Evolutionary conservation across 2,329 filamentous ascomycete genomes (phyloP), one percentile per base, ranked within the genome.

Genomic region (Scedosporium boydii): DNA sequence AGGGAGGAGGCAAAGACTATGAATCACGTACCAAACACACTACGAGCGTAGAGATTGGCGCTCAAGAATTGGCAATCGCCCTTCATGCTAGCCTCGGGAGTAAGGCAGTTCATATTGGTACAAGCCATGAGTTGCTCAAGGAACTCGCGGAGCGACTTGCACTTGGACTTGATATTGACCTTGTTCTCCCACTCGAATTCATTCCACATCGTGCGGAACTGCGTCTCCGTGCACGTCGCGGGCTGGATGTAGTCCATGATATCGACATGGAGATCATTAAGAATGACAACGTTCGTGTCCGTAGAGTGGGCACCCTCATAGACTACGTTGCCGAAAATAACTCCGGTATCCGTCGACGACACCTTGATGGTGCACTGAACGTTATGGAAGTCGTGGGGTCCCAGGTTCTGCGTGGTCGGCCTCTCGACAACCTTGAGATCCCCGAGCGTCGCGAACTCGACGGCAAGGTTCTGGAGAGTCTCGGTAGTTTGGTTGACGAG

Each of bases 141-240:
- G 85, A 99, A 99, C 21, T 96, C 91, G 59, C 93, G 86, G 65
- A 99, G 81, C 29, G 86, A 89, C 80, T 93, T 96, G 68, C 91
- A 91, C 82, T 97, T 98, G 66, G 91, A 96, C 78, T 97, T 97
- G 79, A 99, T 98, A 79, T 99, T 99, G 76, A 99, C 93, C 84
- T 99, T 99, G 80, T 99, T 99, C 82, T 99, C 95, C 95, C 95
- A 99, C 74, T 99, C 95, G 68, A 99, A 99, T 73, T 99, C 95
- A 44, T 95, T 99, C 95, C 95, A 99, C 95, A 99, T 99, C n/a
- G 91, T 96, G 64, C 95, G 87, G 87, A 99, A 99, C 71, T 98
- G 92, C 10, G 93, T 97, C 80, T 99, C 95, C 4, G 91, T 95
- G 81, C 95, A 99, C 16, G 92, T 88, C 6, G 93, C 93, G 1